Conservation (phyloP, 2,329 filamentous ascomycete genomes). For the Arthrobotrys entomopaga region DNA sequence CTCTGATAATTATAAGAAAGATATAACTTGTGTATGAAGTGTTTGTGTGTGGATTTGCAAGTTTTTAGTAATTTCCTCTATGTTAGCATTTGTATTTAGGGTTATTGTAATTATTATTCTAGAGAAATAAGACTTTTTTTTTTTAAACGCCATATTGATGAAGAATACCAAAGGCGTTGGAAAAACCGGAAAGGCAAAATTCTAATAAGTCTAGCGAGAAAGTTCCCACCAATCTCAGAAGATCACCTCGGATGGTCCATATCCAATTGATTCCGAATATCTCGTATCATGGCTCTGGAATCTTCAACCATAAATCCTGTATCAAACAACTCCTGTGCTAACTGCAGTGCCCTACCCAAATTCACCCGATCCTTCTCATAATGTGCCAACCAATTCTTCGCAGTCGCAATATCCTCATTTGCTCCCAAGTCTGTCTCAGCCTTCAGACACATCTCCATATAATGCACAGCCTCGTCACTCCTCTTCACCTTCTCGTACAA, state of each 20-base stretch:
- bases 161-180: background rate
- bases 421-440: constrained; percentile 87
- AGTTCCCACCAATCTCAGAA: no score
- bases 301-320: constrained; percentile 97
- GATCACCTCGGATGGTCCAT: constrained; percentile 43
- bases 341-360: constrained; percentile 77
- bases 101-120: background rate
- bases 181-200: background rate
- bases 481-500: constrained; percentile 86
- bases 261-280: constrained; percentile 71
- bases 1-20: no score
- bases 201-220: background rate
- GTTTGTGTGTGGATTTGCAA: no score
- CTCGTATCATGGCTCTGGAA: constrained; percentile 89
- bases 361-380: constrained; percentile 81
- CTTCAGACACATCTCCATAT: constrained; percentile 94
- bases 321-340: constrained; percentile 91
- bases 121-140: constrained; percentile 5
- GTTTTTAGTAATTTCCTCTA: background rate
- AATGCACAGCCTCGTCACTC: constrained; percentile 82
- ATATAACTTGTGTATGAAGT: no score
- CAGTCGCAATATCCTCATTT: constrained; percentile 89
- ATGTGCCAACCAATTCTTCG: constrained; percentile 90
- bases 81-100: background rate
- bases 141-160: constrained; percentile 5